Base-by-base conservation (phyloP, 108 stramenopile genomes). In the Fragilariopsis cylindrus region DNA sequence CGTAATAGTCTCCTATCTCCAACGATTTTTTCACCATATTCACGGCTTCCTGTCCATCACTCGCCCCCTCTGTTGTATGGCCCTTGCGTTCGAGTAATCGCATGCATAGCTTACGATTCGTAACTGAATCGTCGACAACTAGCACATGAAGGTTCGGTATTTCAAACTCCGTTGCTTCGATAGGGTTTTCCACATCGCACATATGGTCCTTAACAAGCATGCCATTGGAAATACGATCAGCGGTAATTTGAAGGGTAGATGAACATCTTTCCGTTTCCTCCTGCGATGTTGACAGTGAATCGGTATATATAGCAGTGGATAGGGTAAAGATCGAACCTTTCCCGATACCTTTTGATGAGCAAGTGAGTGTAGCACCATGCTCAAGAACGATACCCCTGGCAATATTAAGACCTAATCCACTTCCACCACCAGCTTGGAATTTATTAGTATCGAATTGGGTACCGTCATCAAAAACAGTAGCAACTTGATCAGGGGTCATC, bases 351-450 rank as follows among this genome's bases (percentile, higher is more conserved):
- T 81, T 65, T 19, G 84, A 84, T 54, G 60, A 42, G 30, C 76
- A 80, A 39, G 70, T 55, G 46, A 84, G 65, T 5, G 44, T 73
- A 3, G 84, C 87, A 3, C 77, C 57, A 45, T 88, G 87, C 57
- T 79, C 75, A 12, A 74, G 60, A 15, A 77, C 84, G 13, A 88
- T 80, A 52, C 79, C 80, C 47, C 77, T 82, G 1, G 84, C 60
- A 47, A 88, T 83, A 71, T 60, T 77, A 16, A 92, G 65, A 43
- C 91, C 91, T 19, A 92, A 73, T 7, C 91, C 91, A 66, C 83
- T 83, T n/a, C 87, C 87, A 41, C 69, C 62, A 46, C 87, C 87
- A 4, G 77, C 84, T 72, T 88, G 87, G 16, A 88, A 79, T n/a
- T 75, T 79, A 62, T 81, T 85, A 11, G 78, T 80, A 72, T 85